Base-by-base conservation (phyloP, 2,329 filamentous ascomycete species). In the Alternaria sp. region DNA sequence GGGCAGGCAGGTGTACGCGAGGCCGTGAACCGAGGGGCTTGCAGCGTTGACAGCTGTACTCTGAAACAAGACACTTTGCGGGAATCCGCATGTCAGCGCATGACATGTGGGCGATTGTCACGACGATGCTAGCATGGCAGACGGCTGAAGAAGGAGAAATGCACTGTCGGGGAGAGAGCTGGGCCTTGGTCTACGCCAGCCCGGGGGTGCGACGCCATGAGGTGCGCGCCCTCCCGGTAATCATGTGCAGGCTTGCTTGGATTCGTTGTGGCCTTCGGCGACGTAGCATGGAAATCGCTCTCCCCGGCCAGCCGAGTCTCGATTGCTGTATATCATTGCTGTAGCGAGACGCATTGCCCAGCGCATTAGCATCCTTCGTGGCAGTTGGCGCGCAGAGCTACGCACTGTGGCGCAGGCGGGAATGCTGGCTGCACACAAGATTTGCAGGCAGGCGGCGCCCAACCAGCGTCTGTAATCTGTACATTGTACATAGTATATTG, bases 1-100 rank as follows among this genome's bases (percentile, higher is more conserved):
- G 52, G 62, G 62, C 56, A 50, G 62, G 62, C 56, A 65, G 49
- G 56, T 60, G 23, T 52, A 60, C 46, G 56, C 62, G 60, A 62
- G 52, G 51, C 28, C 44, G 55, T 39, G 33, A 39, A 56, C 44
- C 50, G 54, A 50, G 58, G 36, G 52, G 56, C 33, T 31, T 40
- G 58, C 34, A 51, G 42, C 57, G 42, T 44, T 44, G 58, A 53
- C 54, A 46, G 54, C 33, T 29, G 34, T 46, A 46, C 26, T 36
- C 44, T 50, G 44, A 41, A 55, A 55, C 44, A 55, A 33, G 34
- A 49, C 44, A 24, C 29, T 39, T 37, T 49, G 17, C 34, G 31
- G 44, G 42, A n/a, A 49, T 26, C 29, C 33, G 52, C 34, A 39
- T 39, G n/a, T 31, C 42, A 41, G 34, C 13, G 29, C 11, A 21